Conservation (phyloP, 2,329 filamentous ascomycete species). For the Coniochaeta sp. region DNA sequence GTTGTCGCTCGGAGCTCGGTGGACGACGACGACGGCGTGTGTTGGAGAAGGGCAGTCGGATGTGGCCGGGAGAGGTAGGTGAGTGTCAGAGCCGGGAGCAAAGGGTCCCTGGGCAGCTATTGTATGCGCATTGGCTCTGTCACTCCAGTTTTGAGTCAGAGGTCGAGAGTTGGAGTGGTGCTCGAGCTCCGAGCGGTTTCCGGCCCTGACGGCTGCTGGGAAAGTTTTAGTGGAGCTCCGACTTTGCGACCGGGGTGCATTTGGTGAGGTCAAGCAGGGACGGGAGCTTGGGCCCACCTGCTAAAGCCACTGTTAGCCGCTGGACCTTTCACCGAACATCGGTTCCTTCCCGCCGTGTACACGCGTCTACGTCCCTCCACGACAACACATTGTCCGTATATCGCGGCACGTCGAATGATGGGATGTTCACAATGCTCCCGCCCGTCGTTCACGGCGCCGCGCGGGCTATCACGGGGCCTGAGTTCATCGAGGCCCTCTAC, state of each 20-base stretch:
- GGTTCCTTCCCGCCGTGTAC: neutral
- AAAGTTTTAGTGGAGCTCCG: conserved; percentile 3
- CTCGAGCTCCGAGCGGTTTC: neutral
- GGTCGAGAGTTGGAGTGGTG: no score
- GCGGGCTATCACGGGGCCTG: conserved; percentile 28
- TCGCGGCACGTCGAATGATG: conserved; percentile 16
- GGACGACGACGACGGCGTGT: no score
- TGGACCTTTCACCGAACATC: neutral
- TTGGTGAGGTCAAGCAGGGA: neutral
- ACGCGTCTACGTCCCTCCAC: no score
- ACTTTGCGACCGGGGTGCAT: neutral
- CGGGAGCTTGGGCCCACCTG: conserved; percentile 6
- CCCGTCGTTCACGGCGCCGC: conserved; percentile 31
- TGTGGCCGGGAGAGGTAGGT: no score
- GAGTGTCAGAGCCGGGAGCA: no score
- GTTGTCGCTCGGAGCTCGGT: no score
- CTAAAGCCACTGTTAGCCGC: neutral
- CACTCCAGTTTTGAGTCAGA: no score
- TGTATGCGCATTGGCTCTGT: no score
- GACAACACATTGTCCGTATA: neutral
- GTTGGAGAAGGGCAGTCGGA: no score
- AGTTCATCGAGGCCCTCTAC: conserved; percentile 42
- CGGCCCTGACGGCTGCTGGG: neutral
- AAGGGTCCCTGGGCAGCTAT: no score
- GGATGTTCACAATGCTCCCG: conserved; percentile 31